These are phyloP conservation scores for Arthroderma sp. DNA, from an alignment of 2,329 filamentous ascomycete genomes.

Conservation along the genomic window DNA sequence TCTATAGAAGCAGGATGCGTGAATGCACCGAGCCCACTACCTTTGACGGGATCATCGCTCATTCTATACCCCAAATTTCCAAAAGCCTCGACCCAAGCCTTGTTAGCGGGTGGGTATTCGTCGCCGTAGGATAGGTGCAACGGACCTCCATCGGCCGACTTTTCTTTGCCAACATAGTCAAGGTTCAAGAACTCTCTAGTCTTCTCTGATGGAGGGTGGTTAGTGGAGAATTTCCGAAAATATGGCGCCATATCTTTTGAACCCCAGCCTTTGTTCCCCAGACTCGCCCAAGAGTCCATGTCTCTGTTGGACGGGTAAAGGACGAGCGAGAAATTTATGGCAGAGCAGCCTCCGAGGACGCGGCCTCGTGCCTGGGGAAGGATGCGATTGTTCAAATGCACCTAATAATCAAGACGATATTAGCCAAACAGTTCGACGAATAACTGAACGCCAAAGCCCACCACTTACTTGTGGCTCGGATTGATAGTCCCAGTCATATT, in stretches of 20 bases:
- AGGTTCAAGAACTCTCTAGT: slow-evolving; percentile 4
- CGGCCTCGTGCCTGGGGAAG: slow-evolving; percentile 1
- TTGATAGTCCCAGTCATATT: background rate
- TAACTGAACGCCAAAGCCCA: background rate
- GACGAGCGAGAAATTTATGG: slow-evolving; percentile 3
- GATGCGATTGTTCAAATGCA: background rate
- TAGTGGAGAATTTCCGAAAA: slow-evolving; percentile 32
- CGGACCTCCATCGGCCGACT: background rate
- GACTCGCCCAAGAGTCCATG: slow-evolving; percentile 33
- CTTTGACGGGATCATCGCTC: slow-evolving; percentile 6
- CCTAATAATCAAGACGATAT: background rate
- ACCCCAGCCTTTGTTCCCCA: slow-evolving; percentile 35
- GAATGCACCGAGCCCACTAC: slow-evolving; percentile 23
- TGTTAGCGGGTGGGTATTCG: background rate
- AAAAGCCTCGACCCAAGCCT: slow-evolving; percentile 10
- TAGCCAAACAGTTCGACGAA: too few relatives aligned
- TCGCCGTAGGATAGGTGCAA: background rate
- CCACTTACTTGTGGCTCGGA: background rate
- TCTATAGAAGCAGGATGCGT: slow-evolving; percentile 12
- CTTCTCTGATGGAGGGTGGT: slow-evolving; percentile 9
- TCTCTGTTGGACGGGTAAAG: slow-evolving; percentile 17
- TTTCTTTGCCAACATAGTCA: slow-evolving; percentile 1
- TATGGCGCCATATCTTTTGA: slow-evolving; percentile 36
- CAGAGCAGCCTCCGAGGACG: slow-evolving; percentile 4
- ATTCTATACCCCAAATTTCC: slow-evolving; percentile 4